Base-by-base conservation (phyloP, 176 grass and related monocot genomes). In the Eleusine coracana region DNA sequence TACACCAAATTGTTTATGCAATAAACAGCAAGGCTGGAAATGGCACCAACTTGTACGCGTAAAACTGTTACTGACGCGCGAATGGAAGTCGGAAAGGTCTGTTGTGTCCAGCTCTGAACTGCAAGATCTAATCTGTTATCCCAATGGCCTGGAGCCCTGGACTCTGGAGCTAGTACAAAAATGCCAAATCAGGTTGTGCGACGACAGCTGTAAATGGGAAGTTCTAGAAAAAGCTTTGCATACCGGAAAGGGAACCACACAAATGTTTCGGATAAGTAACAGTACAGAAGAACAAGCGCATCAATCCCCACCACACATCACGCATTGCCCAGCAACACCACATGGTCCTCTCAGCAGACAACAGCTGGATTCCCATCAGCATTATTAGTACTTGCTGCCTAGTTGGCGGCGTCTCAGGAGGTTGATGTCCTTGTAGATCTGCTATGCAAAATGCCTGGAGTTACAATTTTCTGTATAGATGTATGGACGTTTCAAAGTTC, bases 281-380 rank as follows among this genome's bases (percentile, higher is more conserved):
- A 44, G 16, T 42, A 42, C 20, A 41, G 4, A 42, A 50, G 34
- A 54, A 17, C n/a, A 17, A 77, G 37, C 46, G 36, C 39, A 64
- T 64, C 13, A 45, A 58, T 14, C 58, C 10, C 69, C 29, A 38
- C 42, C 70, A 65, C 42, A 3, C 46, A 75, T 39, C 50, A 56
- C 14, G 9, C 31, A 52, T 38, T 6, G 36, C 18, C 16, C 18
- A 3, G 16, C 68, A 64, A 50, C 18, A 5, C 55, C 74, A 61
- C 73, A 69, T 84, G 73, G 27, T 29, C 70, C 81, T 41, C 49
- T 23, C 55, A n/a, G 55, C 55, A 59, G 3, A 49, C 61, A 55
- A 84, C 73, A 77, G 12, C 37, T 84, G 52, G 28, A 68, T 78
- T 7, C 7, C 28, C 74, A 70, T 69, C 40, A 21, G 2, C 82